Conservation (phyloP, 2,329 filamentous ascomycete genomes). For the Apiospora sp. region DNA sequence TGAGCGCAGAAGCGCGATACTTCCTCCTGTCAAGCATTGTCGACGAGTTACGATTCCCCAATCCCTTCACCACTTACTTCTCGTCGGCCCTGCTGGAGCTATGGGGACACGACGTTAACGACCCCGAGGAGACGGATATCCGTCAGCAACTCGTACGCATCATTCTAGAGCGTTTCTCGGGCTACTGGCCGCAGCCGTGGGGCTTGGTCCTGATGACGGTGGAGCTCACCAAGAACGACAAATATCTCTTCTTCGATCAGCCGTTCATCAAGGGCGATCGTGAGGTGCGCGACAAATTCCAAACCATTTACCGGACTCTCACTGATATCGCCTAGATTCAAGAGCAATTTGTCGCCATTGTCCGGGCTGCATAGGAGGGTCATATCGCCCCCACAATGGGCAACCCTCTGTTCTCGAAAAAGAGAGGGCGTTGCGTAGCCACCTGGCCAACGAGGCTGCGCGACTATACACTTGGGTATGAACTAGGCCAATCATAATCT, state of each 20-base stretch:
- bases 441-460: not conserved
- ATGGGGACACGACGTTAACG: conserved; percentile 77
- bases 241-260: conserved; percentile 90
- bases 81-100: conserved; percentile 84
- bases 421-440: not conserved
- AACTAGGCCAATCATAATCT: not conserved
- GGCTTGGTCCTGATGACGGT: conserved; percentile 87
- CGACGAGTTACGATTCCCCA: conserved; percentile 92
- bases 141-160: conserved; percentile 92
- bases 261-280: conserved; percentile 90
- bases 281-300: conserved; percentile 66
- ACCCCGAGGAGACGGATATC: conserved; percentile 80
- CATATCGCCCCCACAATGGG: not conserved
- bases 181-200: conserved; percentile 95
- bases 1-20: conserved; percentile 82
- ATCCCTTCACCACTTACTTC: conserved; percentile 91
- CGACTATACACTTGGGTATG: conserved; percentile 5
- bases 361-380: not conserved
- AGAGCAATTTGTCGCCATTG: conserved; percentile 23
- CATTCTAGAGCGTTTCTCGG: conserved; percentile 85
- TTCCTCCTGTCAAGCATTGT: conserved; percentile 84
- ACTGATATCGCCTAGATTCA: conserved; percentile 26
- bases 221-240: conserved; percentile 90
- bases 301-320: conserved; percentile 28
- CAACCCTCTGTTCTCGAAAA: not conserved